Conservation (phyloP, 176 grass and related monocot species). For the Otatea glauca region DNA sequence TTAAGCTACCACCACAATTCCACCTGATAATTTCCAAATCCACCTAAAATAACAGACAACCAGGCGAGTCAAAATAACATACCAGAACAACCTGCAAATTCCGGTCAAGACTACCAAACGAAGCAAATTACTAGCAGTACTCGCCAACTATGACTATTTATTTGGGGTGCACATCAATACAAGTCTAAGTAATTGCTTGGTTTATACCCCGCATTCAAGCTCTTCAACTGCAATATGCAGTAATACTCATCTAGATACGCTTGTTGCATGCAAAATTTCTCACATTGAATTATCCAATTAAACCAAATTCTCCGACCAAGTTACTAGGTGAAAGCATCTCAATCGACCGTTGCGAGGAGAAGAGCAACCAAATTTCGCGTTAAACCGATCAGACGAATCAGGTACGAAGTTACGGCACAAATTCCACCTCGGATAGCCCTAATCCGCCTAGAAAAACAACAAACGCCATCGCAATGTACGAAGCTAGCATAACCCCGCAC, state of each 20-base stretch:
- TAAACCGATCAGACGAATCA: not conserved
- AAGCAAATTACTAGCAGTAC: not conserved
- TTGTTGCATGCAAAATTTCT: slow-evolving; percentile 15
- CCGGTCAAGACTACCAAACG: not conserved
- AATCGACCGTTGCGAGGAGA: not conserved
- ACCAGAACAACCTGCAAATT: slow-evolving; percentile 6
- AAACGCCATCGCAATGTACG: not conserved
- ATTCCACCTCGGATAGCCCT: slow-evolving; percentile 25
- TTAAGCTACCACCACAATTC: not conserved
- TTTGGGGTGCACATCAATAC: not conserved
- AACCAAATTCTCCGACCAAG: not conserved
- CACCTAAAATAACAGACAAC: not conserved
- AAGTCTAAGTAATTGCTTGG: not conserved
- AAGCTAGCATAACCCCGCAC: not conserved
- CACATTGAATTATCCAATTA: not conserved
- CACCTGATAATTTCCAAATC: not conserved
- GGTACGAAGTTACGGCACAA: not conserved
- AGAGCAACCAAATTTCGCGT: slow-evolving; percentile 7
- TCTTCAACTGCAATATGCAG: not conserved
- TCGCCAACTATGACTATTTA: not conserved
- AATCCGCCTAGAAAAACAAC: not conserved
- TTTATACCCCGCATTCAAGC: not conserved
- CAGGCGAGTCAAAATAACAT: not conserved
- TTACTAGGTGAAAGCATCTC: slow-evolving; percentile 3
- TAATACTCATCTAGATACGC: not conserved